A percentile compares a stretch with the other conserved stretches of the same genome.
phyloP scores from a whole-genome alignment of 768 basidiomycete genomes.

The Calvatia gigantea region DNA sequence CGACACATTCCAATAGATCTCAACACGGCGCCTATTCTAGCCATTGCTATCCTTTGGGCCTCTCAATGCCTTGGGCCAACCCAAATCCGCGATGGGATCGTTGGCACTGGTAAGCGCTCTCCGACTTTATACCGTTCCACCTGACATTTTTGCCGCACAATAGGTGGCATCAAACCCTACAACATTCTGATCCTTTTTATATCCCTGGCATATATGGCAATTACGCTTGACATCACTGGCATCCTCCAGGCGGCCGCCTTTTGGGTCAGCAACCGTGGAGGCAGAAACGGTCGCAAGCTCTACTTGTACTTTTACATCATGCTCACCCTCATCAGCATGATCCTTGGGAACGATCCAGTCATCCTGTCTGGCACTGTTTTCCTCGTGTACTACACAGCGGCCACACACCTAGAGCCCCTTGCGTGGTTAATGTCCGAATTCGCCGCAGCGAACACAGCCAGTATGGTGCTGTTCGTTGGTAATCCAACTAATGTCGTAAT shows the following conservation, averaged over 20 bases:
- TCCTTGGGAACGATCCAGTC: slow-evolving; percentile 94
- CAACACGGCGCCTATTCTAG: slow-evolving; percentile 50
- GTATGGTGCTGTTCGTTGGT: slow-evolving; percentile 73
- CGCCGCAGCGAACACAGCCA: slow-evolving; percentile 76
- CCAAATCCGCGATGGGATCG: slow-evolving; percentile 71
- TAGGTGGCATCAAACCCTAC: slow-evolving; percentile 78
- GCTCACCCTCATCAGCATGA: slow-evolving; percentile 69
- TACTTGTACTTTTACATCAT: slow-evolving; percentile 83
- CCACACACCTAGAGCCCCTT: slow-evolving; percentile 50
- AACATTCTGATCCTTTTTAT: slow-evolving; percentile 93
- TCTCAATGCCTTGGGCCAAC: slow-evolving; percentile 46
- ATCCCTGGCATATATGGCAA: slow-evolving; percentile 88
- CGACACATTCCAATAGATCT: slow-evolving; percentile 40
- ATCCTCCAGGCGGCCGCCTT: slow-evolving; percentile 84
- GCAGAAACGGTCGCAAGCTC: slow-evolving; percentile 64
- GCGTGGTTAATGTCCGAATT: slow-evolving; percentile 78
- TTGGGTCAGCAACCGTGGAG: slow-evolving; percentile 81
- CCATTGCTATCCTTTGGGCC: slow-evolving; percentile 52
- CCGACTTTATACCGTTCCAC: not conserved
- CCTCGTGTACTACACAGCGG: slow-evolving; percentile 81
- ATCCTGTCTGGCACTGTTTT: slow-evolving; percentile 91
- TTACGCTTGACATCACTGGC: slow-evolving; percentile 88
- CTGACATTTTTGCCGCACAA: not conserved
- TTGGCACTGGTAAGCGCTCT: slow-evolving; percentile 32
- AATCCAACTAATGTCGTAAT: slow-evolving; percentile 96